A percentile compares a stretch with the other conserved stretches of the same genome.
Conservation (phyloP, 2,329 filamentous ascomycete species). For the Clonostachys chloroleuca region DNA sequence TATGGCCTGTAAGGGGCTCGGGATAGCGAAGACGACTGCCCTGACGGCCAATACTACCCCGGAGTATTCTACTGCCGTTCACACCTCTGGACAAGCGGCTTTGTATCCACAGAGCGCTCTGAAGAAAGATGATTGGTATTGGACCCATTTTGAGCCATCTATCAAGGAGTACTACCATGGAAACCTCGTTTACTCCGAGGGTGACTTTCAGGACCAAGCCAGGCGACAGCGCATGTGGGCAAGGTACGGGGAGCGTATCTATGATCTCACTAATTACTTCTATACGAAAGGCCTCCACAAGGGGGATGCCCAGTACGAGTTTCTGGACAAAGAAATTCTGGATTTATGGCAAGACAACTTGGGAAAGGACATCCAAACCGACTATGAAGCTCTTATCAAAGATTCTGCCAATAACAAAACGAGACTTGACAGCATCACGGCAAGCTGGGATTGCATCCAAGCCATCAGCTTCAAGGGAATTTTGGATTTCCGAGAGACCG, state of each 20-base stretch:
- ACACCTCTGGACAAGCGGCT: conserved; percentile 64
- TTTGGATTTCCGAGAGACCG: conserved; percentile 74
- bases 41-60: conserved; percentile 62
- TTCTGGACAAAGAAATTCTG: conserved; percentile 65
- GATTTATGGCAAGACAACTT: conserved; percentile 69
- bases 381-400: conserved; percentile 53
- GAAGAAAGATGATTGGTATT: conserved; percentile 71
- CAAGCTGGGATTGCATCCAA: conserved; percentile 76
- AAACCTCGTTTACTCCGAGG: conserved; percentile 67
- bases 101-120: conserved; percentile 54
- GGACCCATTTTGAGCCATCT: conserved; percentile 63
- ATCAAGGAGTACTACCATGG: conserved; percentile 89
- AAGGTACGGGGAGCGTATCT: conserved; percentile 70
- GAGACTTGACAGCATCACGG: conserved; percentile 42
- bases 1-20: conserved; percentile 69
- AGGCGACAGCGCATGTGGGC: conserved; percentile 72
- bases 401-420: conserved; percentile 46
- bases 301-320: conserved; percentile 55
- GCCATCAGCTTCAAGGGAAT: conserved; percentile 80
- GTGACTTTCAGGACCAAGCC: conserved; percentile 60
- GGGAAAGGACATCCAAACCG: conserved; percentile 70
- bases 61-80: conserved; percentile 50
- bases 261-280: conserved; percentile 91
- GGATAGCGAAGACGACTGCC: conserved; percentile 48
- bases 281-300: conserved; percentile 61